Percentiles rank a stretch among this genome's conserved stretches.
Conservation (phyloP, 2,329 filamentous ascomycete genomes). For the Alternaria gansuensis region DNA sequence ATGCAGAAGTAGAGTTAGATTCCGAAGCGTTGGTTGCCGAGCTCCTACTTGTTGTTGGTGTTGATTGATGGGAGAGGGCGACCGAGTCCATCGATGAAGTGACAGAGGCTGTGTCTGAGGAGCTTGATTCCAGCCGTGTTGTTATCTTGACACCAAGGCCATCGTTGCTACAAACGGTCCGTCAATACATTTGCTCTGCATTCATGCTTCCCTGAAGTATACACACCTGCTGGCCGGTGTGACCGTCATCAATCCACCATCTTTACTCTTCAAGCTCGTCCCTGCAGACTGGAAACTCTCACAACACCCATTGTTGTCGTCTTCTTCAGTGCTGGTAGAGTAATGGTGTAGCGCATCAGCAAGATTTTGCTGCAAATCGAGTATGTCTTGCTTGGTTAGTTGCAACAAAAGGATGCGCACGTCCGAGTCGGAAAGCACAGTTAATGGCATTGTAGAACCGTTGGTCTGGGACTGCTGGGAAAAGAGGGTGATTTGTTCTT, state of each 20-base stretch:
- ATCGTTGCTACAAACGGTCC: slow-evolving; percentile 55
- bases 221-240: slow-evolving; percentile 66
- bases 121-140: slow-evolving; percentile 56
- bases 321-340: slow-evolving; percentile 67
- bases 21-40: slow-evolving; percentile 28
- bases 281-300: slow-evolving; percentile 69
- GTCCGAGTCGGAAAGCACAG: slow-evolving; percentile 65
- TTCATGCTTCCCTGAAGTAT: background rate
- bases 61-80: slow-evolving; percentile 36
- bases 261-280: slow-evolving; percentile 67
- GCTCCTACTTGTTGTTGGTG: slow-evolving; percentile 36
- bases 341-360: slow-evolving; percentile 71
- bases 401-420: slow-evolving; percentile 65
- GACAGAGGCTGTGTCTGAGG: slow-evolving; percentile 42
- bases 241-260: slow-evolving; percentile 71
- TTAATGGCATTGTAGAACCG: slow-evolving; percentile 63
- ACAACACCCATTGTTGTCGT: slow-evolving; percentile 63
- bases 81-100: slow-evolving; percentile 46
- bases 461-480: fast-evolving
- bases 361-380: slow-evolving; percentile 65
- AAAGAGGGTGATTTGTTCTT: background rate
- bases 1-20: slow-evolving; percentile 26
- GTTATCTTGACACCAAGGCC: slow-evolving; percentile 72
- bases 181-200: background rate
- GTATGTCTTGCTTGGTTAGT: slow-evolving; percentile 65